These are phyloP conservation scores for Actinomucor elegans DNA, from an alignment of 371 early-diverging fungal genomes.

Conservation along the genomic window DNA sequence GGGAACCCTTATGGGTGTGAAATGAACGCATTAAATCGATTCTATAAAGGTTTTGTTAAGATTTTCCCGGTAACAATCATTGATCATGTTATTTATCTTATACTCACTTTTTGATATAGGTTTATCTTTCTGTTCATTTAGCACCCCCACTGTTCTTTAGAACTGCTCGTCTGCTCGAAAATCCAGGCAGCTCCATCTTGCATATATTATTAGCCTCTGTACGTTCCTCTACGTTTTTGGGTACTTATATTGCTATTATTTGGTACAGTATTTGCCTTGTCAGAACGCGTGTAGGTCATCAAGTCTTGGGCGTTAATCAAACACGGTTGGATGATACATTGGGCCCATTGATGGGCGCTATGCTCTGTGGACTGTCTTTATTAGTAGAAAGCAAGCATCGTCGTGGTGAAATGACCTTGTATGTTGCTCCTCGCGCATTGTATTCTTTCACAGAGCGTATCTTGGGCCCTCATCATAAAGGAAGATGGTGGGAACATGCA, in stretches of 20 bases:
- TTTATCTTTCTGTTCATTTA: conserved; percentile 64
- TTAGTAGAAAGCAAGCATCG: conserved; percentile 60
- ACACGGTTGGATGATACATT: conserved; percentile 40
- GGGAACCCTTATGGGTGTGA: conserved; percentile 45
- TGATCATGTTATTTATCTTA: neutral
- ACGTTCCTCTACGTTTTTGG: conserved; percentile 64
- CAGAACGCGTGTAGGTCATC: conserved; percentile 53
- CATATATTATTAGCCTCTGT: conserved; percentile 49
- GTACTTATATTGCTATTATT: conserved; percentile 55
- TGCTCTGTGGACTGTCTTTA: conserved; percentile 60
- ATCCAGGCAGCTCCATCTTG: conserved; percentile 30
- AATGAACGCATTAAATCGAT: conserved; percentile 38
- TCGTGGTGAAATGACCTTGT: conserved; percentile 66
- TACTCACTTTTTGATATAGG: conserved; percentile 28
- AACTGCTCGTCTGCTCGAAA: conserved; percentile 33
- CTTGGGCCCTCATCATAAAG: conserved; percentile 38
- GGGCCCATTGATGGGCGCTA: conserved; percentile 56
- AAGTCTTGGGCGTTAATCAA: conserved; percentile 36
- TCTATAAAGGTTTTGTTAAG: conserved; percentile 44
- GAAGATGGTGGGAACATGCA: conserved; percentile 35
- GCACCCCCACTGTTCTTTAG: conserved; percentile 57
- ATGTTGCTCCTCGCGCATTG: conserved; percentile 60
- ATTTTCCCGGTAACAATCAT: conserved; percentile 49
- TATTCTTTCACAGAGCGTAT: conserved; percentile 54
- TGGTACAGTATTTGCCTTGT: conserved; percentile 63